Base-by-base conservation (phyloP, 768 basidiomycete species). In the Suillus plorans region DNA sequence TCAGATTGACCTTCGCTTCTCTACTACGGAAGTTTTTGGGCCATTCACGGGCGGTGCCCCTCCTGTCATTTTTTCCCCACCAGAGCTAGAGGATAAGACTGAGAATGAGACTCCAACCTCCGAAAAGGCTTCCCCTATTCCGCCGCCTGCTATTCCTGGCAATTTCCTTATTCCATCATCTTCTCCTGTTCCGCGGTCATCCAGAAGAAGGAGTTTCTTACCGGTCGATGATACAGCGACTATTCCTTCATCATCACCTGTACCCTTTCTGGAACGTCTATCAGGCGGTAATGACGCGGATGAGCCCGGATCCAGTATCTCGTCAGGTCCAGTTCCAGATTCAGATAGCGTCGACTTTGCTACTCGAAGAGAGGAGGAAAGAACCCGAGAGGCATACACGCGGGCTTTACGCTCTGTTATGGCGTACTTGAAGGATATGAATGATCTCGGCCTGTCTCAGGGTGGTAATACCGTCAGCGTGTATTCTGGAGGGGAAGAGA, bases 351-450 rank as follows among this genome's bases (percentile, higher is more conserved):
- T 72, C 45, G 82, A 85, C 57, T 77, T 69, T 50, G 47, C 80
- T 61, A 73, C 82, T 62, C 85, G 86, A 44, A 84, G 84, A 62
- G 91, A 92, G 77, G 89, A 90, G 74, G 90, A 91, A 66, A 82
- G 87, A 39, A 84, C 82, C 20, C 82, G 86, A 37, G 91, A 92
- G 71, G 83, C 86, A 37, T 90, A 90, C 73, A 88, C 86, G 70
- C 84, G 91, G 52, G 95, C 94, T 39, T 82, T 99, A 61, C 86
- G 92, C 63, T 91, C 92, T 12, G 87, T 99, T 20, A 96, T 99
- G 91, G 94, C 95, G 8, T 99, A 99, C 76, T 84, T 99, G 22
- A 88, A 89, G 70, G 97, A 99, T 71, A 90, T 99, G 87, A 91
- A 95, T 72, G 97, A 99, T 72, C 81, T 99, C 37, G 89, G 89